These are phyloP conservation scores for Diutina sp. DNA, from an alignment of 1,139 yeast genomes.

Conservation along the genomic window DNA sequence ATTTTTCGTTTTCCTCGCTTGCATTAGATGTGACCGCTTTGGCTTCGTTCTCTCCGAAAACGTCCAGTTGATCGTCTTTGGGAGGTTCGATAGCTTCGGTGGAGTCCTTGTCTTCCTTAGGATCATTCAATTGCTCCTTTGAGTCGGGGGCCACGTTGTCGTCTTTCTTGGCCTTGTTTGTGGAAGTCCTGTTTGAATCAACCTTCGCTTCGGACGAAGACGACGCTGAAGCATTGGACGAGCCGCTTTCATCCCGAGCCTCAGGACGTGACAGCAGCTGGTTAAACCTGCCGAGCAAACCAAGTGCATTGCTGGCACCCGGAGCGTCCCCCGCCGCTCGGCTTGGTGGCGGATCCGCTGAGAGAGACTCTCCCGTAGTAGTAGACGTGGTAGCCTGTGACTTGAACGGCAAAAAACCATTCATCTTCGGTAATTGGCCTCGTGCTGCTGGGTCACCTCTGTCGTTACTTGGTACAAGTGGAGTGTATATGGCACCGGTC, in stretches of 20 bases:
- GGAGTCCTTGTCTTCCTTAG: neutral
- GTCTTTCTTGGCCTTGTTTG: neutral
- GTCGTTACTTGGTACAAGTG: neutral
- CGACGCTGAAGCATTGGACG: neutral
- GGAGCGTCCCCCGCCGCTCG: neutral
- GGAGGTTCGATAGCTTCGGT: neutral
- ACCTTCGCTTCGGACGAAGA: neutral
- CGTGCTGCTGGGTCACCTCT: neutral
- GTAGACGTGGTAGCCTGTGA: neutral
- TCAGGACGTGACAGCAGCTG: neutral
- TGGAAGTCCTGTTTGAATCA: neutral
- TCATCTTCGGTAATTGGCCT: neutral
- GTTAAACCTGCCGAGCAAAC: neutral
- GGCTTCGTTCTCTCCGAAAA: neutral
- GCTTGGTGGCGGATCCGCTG: neutral
- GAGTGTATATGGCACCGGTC: neutral
- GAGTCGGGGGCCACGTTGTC: neutral
- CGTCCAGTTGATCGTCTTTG: neutral
- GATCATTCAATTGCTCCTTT: neutral
- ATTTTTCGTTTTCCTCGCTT: neutral
- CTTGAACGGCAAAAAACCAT: conserved; percentile 1
- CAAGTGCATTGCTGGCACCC: neutral
- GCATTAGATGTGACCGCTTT: neutral
- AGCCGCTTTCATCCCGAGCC: neutral
- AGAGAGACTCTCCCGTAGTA: neutral